Evolutionary conservation across 148 eudicot species (phyloP).

Genomic region (Amaranthus cruentus): DNA sequence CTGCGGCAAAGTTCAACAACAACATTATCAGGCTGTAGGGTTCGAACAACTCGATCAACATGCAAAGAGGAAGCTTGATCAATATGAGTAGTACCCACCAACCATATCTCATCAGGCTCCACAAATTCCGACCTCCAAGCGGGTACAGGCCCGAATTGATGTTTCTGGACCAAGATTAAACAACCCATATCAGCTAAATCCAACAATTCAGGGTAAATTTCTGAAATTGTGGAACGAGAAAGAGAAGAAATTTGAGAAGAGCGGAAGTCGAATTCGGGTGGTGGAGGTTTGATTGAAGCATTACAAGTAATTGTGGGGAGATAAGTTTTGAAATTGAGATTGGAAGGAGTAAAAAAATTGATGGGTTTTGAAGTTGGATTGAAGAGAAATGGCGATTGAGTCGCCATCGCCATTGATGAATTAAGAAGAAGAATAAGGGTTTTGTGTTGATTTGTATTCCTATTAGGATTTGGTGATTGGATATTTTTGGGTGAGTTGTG

Average conservation of each 20-base stretch:
- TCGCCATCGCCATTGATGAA: constrained; percentile 10
- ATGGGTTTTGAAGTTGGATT: neutral
- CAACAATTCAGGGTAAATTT: constrained; percentile 54
- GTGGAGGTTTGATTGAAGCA: constrained; percentile 57
- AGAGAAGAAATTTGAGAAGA: constrained; percentile 28
- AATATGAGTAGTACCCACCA: constrained; percentile 70
- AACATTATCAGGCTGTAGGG: constrained; percentile 75
- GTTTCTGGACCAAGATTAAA: constrained; percentile 51
- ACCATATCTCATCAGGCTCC: constrained; percentile 90
- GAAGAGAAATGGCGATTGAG: constrained; percentile 2
- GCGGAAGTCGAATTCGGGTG: constrained; percentile 58
- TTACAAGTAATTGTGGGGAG: neutral
- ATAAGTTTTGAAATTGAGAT: neutral
- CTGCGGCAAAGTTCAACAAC: constrained; percentile 98
- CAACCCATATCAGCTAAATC: constrained; percentile 68
- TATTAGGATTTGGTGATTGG: too few relatives aligned
- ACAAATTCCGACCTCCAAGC: constrained; percentile 75
- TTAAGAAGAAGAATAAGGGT: too few relatives aligned
- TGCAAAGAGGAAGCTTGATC: constrained; percentile 46
- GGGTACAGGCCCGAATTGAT: constrained; percentile 80
- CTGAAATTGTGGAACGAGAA: constrained; percentile 45
- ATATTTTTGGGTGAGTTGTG: too few relatives aligned
- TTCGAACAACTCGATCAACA: constrained; percentile 70
- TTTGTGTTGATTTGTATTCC: too few relatives aligned
- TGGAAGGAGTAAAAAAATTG: constrained; percentile 13